A percentile compares a stretch with the other conserved stretches of the same genome.
phyloP scores from a whole-genome alignment of 2,329 filamentous ascomycete genomes.

The Phialophora expanda region DNA sequence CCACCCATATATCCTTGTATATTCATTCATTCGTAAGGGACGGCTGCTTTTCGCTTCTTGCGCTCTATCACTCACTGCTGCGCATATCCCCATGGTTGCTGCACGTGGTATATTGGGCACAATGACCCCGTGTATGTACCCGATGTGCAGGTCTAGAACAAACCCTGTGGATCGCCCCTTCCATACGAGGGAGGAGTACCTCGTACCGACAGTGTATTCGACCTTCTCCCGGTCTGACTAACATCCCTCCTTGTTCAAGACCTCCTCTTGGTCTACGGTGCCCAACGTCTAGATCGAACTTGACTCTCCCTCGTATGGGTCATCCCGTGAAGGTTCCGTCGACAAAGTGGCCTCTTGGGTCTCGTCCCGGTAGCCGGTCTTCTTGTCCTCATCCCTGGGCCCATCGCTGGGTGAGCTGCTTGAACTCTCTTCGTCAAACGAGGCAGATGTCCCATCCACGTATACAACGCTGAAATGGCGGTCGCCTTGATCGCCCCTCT shows the following conservation, averaged over 20 bases:
- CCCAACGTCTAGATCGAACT: background rate
- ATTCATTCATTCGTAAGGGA: too few relatives aligned
- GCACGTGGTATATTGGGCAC: too few relatives aligned
- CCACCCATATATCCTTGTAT: too few relatives aligned
- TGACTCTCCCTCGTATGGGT: background rate
- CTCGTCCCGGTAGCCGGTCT: background rate
- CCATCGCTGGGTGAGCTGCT: background rate
- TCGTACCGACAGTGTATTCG: background rate
- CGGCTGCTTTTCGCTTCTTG: too few relatives aligned
- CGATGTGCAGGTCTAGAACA: background rate
- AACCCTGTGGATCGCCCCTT: background rate
- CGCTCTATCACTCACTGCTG: too few relatives aligned
- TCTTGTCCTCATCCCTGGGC: background rate
- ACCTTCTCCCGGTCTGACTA: background rate
- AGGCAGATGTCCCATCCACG: slow-evolving; percentile 10
- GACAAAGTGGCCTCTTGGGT: background rate
- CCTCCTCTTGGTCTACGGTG: background rate
- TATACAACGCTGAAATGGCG: slow-evolving; percentile 27
- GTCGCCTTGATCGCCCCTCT: slow-evolving; percentile 55
- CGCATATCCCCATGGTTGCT: too few relatives aligned
- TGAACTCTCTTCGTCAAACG: slow-evolving; percentile 5
- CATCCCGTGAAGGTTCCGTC: background rate
- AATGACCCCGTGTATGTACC: too few relatives aligned
- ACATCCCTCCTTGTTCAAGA: background rate
- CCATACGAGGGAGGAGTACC: background rate